Base-by-base conservation (phyloP, 2,329 filamentous ascomycete genomes). In the Colletotrichum gigasporum region DNA sequence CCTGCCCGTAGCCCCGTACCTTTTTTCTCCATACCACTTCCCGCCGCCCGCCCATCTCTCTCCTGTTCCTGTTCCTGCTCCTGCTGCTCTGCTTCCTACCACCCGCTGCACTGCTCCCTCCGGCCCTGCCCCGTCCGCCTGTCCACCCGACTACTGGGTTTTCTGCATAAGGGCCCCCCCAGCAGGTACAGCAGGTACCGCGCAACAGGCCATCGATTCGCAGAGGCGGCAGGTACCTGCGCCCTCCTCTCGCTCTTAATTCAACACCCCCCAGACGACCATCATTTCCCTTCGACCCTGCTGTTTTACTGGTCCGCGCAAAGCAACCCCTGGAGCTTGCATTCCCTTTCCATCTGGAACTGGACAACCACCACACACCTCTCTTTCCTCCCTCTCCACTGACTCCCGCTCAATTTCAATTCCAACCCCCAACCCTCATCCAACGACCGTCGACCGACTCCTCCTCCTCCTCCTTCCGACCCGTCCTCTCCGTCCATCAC, bases 271-370 rank as follows among this genome's bases (percentile, higher is more conserved):
- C 61, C 41, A 37, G 61, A 39, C 61, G 44, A 59, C 65, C 54
- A 68, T 68, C 66, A 68, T 68, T 68, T 68, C 64, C 64, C 54
- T 60, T 63, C 47, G 26, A 61, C 63, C 50, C 37, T 53, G 63
- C 51, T 66, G 56, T 68, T 60, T 67, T 61, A 68, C 66, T 68
- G 66, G 66, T 54, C 64, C 51, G 51, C 59, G 41, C 63, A 63
- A 54, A 51, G 45, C 53, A 59, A 58, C 66, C 66, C 66, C 64
- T 67, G 60, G 66, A 68, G 66, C 66, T 68, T 67, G 66, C 66
- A 68, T 68, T 68, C 62, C 66, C 63, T 60, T 67, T 66, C 66
- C 60, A 67, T 51, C 56, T 65, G 51, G 51, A 55, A 56, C 51
- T 57, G 51, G 57, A 65, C 60, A 66, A 66, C 60, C 63, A 59